Conservation (phyloP, 352 stramenopile genomes). For the Globisporangium cystogenes region DNA sequence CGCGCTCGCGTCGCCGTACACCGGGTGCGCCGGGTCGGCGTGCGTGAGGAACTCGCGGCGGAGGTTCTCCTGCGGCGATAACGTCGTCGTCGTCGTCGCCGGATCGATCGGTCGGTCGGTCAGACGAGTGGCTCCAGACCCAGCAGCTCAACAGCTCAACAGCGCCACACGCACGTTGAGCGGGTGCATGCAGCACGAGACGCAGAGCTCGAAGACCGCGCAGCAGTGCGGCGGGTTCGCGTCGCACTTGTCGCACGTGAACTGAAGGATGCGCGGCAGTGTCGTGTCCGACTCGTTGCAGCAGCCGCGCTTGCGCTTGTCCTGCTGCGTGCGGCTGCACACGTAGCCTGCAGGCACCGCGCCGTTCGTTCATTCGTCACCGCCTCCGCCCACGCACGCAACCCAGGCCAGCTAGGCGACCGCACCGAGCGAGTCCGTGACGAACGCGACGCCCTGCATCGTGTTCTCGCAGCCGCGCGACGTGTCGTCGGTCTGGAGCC, state of each 20-base stretch:
- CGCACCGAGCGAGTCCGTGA: slow-evolving; percentile 54
- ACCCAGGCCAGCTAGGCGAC: too few relatives aligned
- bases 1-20: slow-evolving; percentile 47
- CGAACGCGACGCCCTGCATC: slow-evolving; percentile 31
- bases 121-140: too few relatives aligned
- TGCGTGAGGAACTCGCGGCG: slow-evolving; percentile 55
- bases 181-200: slow-evolving; percentile 80
- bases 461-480: slow-evolving; percentile 47
- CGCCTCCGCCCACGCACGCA: too few relatives aligned
- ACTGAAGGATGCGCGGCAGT: slow-evolving; percentile 48
- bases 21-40: slow-evolving; percentile 46
- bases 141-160: too few relatives aligned
- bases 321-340: slow-evolving; percentile 39
- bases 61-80: slow-evolving; percentile 34
- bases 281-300: slow-evolving; percentile 53
- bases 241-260: slow-evolving; percentile 58
- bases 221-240: slow-evolving; percentile 67
- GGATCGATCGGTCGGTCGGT: too few relatives aligned
- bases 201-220: slow-evolving; percentile 59
- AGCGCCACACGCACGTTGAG: slow-evolving; percentile 57
- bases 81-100: too few relatives aligned
- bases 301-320: slow-evolving; percentile 34
- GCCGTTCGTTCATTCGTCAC: neutral
- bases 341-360: slow-evolving; percentile 28
- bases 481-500: slow-evolving; percentile 32